phyloP scores from a whole-genome alignment of 106 monocot species.

The Dioscorea dumetorum region DNA sequence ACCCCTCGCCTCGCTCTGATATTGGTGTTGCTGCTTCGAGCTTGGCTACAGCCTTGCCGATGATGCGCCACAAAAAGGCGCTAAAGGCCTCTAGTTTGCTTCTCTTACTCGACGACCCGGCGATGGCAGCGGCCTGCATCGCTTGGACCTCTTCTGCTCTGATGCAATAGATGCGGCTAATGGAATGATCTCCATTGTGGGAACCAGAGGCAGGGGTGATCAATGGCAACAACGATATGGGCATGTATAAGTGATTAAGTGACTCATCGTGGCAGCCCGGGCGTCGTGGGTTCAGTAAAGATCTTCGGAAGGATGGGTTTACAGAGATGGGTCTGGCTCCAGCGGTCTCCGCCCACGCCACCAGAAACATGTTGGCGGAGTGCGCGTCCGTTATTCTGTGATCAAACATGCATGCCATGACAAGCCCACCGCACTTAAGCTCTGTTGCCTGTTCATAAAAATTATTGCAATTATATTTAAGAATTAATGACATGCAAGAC shows the following conservation, averaged over 20 bases:
- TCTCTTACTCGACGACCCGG: background rate
- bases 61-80: slow-evolving; percentile 53
- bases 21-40: background rate
- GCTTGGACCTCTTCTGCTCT: slow-evolving; percentile 25
- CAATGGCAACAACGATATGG: slow-evolving; percentile 18
- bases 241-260: slow-evolving; percentile 26
- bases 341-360: slow-evolving; percentile 32
- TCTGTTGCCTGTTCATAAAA: slow-evolving; percentile 38
- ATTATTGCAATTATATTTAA: no score
- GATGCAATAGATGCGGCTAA: slow-evolving; percentile 73
- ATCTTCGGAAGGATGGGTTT: slow-evolving; percentile 30
- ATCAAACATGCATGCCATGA: slow-evolving; percentile 61
- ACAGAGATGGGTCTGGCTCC: background rate
- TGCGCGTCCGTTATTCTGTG: slow-evolving; percentile 51
- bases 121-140: slow-evolving; percentile 32
- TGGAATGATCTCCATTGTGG: background rate
- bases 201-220: background rate
- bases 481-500: background rate
- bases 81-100: slow-evolving; percentile 72
- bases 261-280: background rate
- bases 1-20: slow-evolving; percentile 7
- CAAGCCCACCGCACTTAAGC: slow-evolving; percentile 62
- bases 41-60: slow-evolving; percentile 20
- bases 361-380: slow-evolving; percentile 62
- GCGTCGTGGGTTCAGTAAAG: slow-evolving; percentile 26